These are phyloP conservation scores for Moesziomyces aphidis DNA, from an alignment of 1,284 basidiomycete genomes.

Conservation along the genomic window DNA sequence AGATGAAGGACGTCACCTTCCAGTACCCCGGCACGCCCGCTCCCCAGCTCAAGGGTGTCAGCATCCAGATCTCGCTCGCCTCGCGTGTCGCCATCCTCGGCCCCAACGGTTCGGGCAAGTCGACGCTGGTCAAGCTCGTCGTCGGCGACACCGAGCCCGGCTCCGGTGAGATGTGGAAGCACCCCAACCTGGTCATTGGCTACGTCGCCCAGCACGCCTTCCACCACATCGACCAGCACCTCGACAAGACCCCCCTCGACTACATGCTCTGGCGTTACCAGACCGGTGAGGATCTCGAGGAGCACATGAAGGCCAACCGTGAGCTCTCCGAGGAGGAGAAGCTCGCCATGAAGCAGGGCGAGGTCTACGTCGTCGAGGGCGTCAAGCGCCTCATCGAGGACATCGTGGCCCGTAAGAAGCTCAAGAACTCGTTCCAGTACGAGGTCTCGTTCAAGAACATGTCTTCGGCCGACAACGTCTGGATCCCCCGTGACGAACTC, in stretches of 20 bases:
- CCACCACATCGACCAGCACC: constrained; percentile 69
- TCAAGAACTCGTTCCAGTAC: constrained; percentile 69
- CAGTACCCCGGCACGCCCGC: constrained; percentile 66
- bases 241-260: constrained; percentile 68
- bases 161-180: constrained; percentile 67
- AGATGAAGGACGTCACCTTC: constrained; percentile 67
- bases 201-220: constrained; percentile 69
- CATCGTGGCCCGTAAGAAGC: constrained; percentile 67
- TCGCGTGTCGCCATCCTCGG: constrained; percentile 68
- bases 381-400: constrained; percentile 68
- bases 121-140: constrained; percentile 67
- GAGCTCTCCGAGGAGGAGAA: constrained; percentile 61
- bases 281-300: constrained; percentile 68
- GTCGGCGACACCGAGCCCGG: constrained; percentile 67
- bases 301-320: constrained; percentile 65
- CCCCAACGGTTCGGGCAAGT: constrained; percentile 68
- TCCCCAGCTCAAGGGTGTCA: constrained; percentile 66
- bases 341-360: constrained; percentile 65
- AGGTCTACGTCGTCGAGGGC: constrained; percentile 65
- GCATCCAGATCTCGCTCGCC: constrained; percentile 68
- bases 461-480: constrained; percentile 67
- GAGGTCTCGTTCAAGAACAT: constrained; percentile 68
- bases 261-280: constrained; percentile 69
- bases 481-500: constrained; percentile 65
- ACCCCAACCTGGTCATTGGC: constrained; percentile 68